Conservation (phyloP, 257 asterid genomes). For the Solanum paucissectum region DNA sequence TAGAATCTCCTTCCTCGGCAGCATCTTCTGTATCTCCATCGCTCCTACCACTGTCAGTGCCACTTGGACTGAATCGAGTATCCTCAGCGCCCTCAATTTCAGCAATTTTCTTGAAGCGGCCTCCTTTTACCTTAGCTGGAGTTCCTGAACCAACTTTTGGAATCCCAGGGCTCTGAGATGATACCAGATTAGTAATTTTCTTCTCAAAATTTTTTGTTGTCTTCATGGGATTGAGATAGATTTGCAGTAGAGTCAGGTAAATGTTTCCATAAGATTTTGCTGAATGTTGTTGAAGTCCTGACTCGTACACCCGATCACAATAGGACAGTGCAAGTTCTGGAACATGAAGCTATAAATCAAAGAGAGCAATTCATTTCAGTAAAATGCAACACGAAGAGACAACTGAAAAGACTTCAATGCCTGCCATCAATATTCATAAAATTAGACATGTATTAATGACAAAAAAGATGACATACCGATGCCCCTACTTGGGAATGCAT, state of each 20-base stretch:
- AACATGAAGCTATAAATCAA: slow-evolving; percentile 56
- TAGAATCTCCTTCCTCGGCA: slow-evolving; percentile 56
- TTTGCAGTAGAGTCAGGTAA: slow-evolving; percentile 82
- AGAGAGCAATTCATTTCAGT: slow-evolving; percentile 1
- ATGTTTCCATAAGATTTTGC: slow-evolving; percentile 67
- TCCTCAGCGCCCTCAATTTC: slow-evolving; percentile 88
- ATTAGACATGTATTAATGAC: background rate
- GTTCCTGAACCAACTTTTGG: slow-evolving; percentile 40
- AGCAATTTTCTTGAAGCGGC: slow-evolving; percentile 59
- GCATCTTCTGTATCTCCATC: slow-evolving; percentile 77
- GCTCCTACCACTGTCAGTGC: slow-evolving; percentile 91
- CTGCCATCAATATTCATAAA: background rate
- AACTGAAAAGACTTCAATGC: background rate
- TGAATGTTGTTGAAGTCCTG: slow-evolving; percentile 46
- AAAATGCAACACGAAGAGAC: background rate
- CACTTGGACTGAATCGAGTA: slow-evolving; percentile 60
- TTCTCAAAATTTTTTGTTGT: slow-evolving; percentile 68
- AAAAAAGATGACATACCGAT: background rate
- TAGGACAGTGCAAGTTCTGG: slow-evolving; percentile 89
- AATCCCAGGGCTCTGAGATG: slow-evolving; percentile 42
- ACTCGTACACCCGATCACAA: slow-evolving; percentile 84
- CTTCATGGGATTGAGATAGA: slow-evolving; percentile 79
- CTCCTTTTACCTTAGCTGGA: slow-evolving; percentile 33
- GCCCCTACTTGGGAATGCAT: background rate
- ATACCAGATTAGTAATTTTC: slow-evolving; percentile 49